These are phyloP conservation scores for Pythium aquatile DNA, from an alignment of 352 stramenopile species.

Conservation along the genomic window DNA sequence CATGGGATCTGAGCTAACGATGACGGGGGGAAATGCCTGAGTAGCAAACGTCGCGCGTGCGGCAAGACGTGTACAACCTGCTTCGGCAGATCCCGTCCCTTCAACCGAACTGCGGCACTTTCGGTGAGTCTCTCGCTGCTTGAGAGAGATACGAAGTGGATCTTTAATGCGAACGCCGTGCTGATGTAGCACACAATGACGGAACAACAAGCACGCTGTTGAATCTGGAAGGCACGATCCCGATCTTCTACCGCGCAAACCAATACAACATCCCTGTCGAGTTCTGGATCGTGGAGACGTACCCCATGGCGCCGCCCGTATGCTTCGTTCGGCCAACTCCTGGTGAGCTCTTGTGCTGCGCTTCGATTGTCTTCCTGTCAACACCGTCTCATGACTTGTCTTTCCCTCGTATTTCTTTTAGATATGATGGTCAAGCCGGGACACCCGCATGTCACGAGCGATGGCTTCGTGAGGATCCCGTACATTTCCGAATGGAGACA, in stretches of 20 bases:
- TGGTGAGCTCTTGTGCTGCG: constrained; percentile 25
- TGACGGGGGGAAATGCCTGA: not conserved
- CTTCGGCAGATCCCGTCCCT: constrained; percentile 84
- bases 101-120: constrained; percentile 82
- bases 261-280: constrained; percentile 92
- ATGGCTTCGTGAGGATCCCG: constrained; percentile 85
- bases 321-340: constrained; percentile 86
- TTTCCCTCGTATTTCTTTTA: constrained; percentile 5
- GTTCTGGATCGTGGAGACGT: constrained; percentile 87
- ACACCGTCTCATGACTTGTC: not conserved
- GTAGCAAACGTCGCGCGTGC: constrained; percentile 84
- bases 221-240: constrained; percentile 87
- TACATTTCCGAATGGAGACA: constrained; percentile 81
- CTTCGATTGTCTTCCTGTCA: no score
- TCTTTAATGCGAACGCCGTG: not conserved
- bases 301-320: constrained; percentile 76
- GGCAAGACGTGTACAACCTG: constrained; percentile 83
- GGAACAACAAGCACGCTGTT: constrained; percentile 82
- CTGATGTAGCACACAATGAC: constrained; percentile 72
- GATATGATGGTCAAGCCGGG: constrained; percentile 88
- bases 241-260: constrained; percentile 87
- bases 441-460: constrained; percentile 83
- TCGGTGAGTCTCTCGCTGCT: constrained; percentile 36
- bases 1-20: not conserved
- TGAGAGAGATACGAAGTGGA: not conserved